phyloP scores from a whole-genome alignment of 805 yeast species.

The Hemisphaericaspora nanyangensis region DNA sequence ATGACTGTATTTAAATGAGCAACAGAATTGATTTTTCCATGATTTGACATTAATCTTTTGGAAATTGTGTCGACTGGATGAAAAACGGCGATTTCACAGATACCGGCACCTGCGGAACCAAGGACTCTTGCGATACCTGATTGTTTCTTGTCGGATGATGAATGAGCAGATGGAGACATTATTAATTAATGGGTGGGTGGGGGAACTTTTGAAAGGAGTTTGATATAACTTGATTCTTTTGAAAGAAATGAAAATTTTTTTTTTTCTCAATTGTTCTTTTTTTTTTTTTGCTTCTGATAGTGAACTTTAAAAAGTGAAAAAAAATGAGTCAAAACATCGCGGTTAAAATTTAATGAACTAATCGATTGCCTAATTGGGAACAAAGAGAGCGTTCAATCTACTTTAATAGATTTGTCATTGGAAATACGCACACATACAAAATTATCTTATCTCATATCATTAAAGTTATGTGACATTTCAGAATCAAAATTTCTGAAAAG shows the following conservation, averaged over 20 bases:
- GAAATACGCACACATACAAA: too few relatives aligned
- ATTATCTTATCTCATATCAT: too few relatives aligned
- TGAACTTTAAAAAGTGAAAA: too few relatives aligned
- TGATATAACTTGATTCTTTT: too few relatives aligned
- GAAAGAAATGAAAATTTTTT: background rate
- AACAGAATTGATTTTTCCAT: slow-evolving; percentile 58
- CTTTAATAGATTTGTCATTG: too few relatives aligned
- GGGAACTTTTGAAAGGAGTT: background rate
- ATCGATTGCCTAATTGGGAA: background rate
- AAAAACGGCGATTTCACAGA: slow-evolving; percentile 92
- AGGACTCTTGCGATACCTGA: slow-evolving; percentile 85
- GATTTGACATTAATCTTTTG: slow-evolving; percentile 88
- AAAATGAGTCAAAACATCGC: background rate
- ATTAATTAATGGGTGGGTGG: background rate
- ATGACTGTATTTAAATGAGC: slow-evolving; percentile 79
- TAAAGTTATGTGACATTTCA: too few relatives aligned
- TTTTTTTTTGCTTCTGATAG: too few relatives aligned
- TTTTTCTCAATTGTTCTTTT: background rate
- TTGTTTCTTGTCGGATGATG: slow-evolving; percentile 68
- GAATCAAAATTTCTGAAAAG: too few relatives aligned
- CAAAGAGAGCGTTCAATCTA: too few relatives aligned
- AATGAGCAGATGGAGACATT: slow-evolving; percentile 30
- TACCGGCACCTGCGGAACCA: slow-evolving; percentile 98
- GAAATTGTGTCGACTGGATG: slow-evolving; percentile 99
- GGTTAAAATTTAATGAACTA: background rate